Evolutionary conservation across 768 basidiomycete genomes (phyloP).

Genomic region (Russula emetica): DNA sequence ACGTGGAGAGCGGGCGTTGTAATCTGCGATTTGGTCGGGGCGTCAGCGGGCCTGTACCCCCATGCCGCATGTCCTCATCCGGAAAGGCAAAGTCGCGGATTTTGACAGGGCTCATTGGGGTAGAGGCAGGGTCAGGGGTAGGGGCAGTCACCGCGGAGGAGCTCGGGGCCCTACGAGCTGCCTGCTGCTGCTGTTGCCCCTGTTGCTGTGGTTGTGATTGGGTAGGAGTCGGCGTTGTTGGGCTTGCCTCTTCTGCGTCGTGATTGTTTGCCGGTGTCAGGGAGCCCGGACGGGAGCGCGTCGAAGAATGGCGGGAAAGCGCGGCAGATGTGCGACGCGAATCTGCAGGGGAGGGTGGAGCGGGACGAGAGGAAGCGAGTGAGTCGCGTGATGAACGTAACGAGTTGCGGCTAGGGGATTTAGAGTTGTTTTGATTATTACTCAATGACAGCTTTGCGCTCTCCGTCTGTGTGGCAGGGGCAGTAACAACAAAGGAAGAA

Average conservation of each 20-base stretch:
- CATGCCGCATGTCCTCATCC: slow-evolving; percentile 42
- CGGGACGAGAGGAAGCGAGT: slow-evolving; percentile 51
- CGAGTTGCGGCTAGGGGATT: slow-evolving; percentile 34
- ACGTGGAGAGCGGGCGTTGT: slow-evolving; percentile 31
- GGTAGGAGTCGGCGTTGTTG: slow-evolving; percentile 17
- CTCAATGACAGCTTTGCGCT: slow-evolving; percentile 15
- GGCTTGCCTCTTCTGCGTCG: slow-evolving; percentile 17
- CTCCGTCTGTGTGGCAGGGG: not conserved
- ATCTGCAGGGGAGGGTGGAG: slow-evolving; percentile 54
- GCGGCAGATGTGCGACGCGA: slow-evolving; percentile 44
- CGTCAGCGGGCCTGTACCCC: slow-evolving; percentile 40
- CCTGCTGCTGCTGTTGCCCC: not conserved
- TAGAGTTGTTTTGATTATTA: slow-evolving; percentile 28
- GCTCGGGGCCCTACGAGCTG: not conserved
- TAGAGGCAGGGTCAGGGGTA: not conserved
- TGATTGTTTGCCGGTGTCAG: slow-evolving; percentile 8
- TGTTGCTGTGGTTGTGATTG: not conserved
- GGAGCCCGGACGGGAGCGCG: slow-evolving; percentile 39
- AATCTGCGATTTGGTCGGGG: slow-evolving; percentile 40
- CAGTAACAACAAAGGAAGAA: not conserved
- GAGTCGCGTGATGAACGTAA: slow-evolving; percentile 36
- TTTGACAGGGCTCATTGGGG: slow-evolving; percentile 34
- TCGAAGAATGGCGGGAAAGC: slow-evolving; percentile 38
- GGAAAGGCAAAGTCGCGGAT: slow-evolving; percentile 51
- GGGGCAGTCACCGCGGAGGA: slow-evolving; percentile 14